Evolutionary conservation across 1,139 yeast species (phyloP), one percentile per base, ranked within the genome.

Genomic region (Suhomyces terraborum): DNA sequence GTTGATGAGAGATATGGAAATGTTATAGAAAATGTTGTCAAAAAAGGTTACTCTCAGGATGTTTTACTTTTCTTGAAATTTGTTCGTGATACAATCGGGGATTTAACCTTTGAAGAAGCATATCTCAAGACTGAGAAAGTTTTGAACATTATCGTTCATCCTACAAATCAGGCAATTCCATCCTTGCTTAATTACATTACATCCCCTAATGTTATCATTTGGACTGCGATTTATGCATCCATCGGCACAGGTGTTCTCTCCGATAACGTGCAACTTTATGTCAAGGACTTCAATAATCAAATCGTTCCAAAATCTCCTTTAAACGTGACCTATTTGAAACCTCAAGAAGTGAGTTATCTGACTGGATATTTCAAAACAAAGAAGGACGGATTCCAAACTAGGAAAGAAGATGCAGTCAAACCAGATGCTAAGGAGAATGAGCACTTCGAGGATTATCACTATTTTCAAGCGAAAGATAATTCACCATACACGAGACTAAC

Each of bases 91-190:
- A 77, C 82, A n/a, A 77, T 91, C 19, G 96, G 94, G 0, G 85
- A 87, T 52, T 64, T 85, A 58, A 93, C 98, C 0, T 93, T 93
- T 62, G 96, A 88, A 61, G 98, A 93, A 59, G 96, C 98, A 0
- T 88, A 85, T 59, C 76, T 86, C 51, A 81, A 84, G 45, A 88
- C 97, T 0, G 88, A 89, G 32, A 80, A 88, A 51, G 82, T 89
- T 1, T 69, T 93, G 39, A 93, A 91, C 59, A 84, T 93, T 36
- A 88, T 94, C 1, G 94, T 93, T 3, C 95, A 95, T 41, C 89
- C 97, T 3, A 83, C 95, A 0, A 82, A 80, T 49, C 77, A 72
- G 39, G 75, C 78, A 8, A 65, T 88, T 16, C 96, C 96, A 0
- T 77, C 89, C 8, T 68, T 93, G 43, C 69, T 93, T 26, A 93